Evolutionary conservation across 2,329 filamentous ascomycete genomes (phyloP).

Genomic region (Aureobasidium uvarum): DNA sequence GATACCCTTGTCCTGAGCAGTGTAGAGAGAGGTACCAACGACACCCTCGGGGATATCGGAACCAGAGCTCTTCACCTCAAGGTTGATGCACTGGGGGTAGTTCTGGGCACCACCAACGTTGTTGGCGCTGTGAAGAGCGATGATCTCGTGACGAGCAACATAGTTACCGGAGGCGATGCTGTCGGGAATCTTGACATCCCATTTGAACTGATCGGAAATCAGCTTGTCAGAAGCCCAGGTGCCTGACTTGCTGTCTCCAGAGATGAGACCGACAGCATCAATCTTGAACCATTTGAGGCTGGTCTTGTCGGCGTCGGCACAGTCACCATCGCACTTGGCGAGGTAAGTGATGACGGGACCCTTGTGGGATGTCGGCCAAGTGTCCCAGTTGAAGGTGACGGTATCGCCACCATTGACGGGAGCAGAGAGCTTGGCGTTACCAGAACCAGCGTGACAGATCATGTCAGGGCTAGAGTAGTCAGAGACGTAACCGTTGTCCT

Average conservation of each 20-base stretch:
- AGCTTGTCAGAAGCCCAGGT: conserved; percentile 58
- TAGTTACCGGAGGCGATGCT: conserved; percentile 58
- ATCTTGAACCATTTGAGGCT: conserved; percentile 64
- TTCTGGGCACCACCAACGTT: conserved; percentile 46
- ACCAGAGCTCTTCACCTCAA: conserved; percentile 57
- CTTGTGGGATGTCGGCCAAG: conserved; percentile 64
- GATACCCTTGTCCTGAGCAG: conserved; percentile 57
- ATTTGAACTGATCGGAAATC: conserved; percentile 49
- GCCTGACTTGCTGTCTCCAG: conserved; percentile 44
- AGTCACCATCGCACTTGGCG: conserved; percentile 58
- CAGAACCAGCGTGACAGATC: conserved; percentile 53
- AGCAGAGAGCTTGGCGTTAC: conserved; percentile 52
- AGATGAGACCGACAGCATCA: conserved; percentile 54
- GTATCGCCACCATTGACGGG: conserved; percentile 60
- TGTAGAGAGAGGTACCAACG: conserved; percentile 57
- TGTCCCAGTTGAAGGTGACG: conserved; percentile 61
- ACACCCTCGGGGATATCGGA: conserved; percentile 51
- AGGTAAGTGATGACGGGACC: conserved; percentile 65
- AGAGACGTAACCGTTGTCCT: conserved; percentile 43
- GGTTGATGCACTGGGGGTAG: conserved; percentile 56
- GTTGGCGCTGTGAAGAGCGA: conserved; percentile 58
- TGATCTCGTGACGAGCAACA: conserved; percentile 59
- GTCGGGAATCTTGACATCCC: conserved; percentile 53
- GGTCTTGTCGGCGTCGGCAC: conserved; percentile 53
- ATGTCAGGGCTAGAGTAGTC: conserved; percentile 34